A percentile compares a stretch with the other conserved stretches of the same genome.
Evolutionary conservation across 305 asterid species (phyloP).

Genomic region (Solanum hybrid): DNA sequence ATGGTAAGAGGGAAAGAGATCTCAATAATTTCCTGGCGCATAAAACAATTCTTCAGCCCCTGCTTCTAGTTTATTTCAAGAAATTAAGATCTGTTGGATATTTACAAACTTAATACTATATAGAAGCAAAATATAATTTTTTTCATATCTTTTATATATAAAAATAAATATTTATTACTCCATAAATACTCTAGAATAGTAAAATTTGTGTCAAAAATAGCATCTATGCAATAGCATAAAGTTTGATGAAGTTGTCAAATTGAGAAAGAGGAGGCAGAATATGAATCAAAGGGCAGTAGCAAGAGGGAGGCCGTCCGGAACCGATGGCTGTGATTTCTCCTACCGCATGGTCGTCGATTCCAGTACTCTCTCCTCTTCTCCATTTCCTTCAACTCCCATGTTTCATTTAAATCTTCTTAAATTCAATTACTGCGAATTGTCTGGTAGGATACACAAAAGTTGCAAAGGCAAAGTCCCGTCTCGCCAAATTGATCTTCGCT

Average conservation of each 20-base stretch:
- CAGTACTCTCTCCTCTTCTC: conserved; percentile 16
- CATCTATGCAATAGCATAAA: background rate
- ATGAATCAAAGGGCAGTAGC: conserved; percentile 37
- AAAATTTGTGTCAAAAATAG: background rate
- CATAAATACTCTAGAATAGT: too few relatives aligned
- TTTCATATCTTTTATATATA: too few relatives aligned
- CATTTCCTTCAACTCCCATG: background rate
- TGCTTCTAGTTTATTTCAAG: too few relatives aligned
- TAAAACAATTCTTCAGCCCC: too few relatives aligned
- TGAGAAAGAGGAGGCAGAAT: background rate
- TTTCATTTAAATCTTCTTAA: background rate
- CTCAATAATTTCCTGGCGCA: too few relatives aligned
- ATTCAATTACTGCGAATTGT: background rate
- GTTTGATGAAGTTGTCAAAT: background rate
- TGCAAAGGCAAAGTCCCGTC: conserved; percentile 55
- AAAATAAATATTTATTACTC: too few relatives aligned
- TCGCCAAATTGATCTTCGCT: conserved; percentile 35
- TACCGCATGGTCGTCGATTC: conserved; percentile 68
- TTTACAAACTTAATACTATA: background rate
- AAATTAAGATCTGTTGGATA: too few relatives aligned
- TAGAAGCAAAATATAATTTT: too few relatives aligned
- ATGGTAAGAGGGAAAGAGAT: too few relatives aligned
- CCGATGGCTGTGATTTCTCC: conserved; percentile 60
- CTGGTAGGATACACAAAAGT: conserved; percentile 53
- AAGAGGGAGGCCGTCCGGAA: conserved; percentile 56